Evolutionary conservation across 192 early-diverging fungal species (phyloP).

Genomic region (Coemansia erecta): DNA sequence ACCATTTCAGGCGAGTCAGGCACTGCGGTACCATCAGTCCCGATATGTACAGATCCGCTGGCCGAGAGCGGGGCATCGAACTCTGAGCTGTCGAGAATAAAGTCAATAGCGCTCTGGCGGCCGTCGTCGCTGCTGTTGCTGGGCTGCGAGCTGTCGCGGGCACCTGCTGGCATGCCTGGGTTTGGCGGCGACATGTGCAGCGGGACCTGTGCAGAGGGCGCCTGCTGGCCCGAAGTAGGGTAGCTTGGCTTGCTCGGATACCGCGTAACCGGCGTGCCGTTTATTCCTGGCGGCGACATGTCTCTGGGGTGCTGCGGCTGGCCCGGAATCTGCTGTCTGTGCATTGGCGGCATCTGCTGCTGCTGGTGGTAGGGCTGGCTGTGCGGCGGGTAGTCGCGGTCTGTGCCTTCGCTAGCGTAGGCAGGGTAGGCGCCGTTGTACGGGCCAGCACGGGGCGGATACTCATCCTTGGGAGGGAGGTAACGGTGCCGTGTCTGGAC

Average conservation of each 20-base stretch:
- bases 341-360: not conserved
- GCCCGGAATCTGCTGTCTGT: not conserved
- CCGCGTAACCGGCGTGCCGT: not conserved
- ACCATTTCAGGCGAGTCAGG: slow-evolving; percentile 8
- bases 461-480: slow-evolving; percentile 2
- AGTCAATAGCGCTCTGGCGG: slow-evolving; percentile 8
- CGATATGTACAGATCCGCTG: not conserved
- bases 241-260: slow-evolving; percentile 2
- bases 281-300: slow-evolving; percentile 1
- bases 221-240: not conserved
- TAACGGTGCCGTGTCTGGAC: slow-evolving; percentile 7
- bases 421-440: not conserved
- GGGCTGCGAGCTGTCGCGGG: not conserved
- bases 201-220: slow-evolving; percentile 1
- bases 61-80: slow-evolving; percentile 3
- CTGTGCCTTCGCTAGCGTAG: not conserved
- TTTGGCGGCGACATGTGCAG: slow-evolving; percentile 5
- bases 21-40: not conserved
- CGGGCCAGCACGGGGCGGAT: not conserved
- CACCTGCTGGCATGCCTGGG: not conserved
- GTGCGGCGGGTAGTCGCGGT: not conserved
- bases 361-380: not conserved
- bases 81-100: slow-evolving; percentile 8
- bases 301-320: not conserved
- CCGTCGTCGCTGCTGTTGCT: not conserved